Evolutionary conservation across 306 rosid genomes (phyloP).

Genomic region (Pueraria montana): DNA sequence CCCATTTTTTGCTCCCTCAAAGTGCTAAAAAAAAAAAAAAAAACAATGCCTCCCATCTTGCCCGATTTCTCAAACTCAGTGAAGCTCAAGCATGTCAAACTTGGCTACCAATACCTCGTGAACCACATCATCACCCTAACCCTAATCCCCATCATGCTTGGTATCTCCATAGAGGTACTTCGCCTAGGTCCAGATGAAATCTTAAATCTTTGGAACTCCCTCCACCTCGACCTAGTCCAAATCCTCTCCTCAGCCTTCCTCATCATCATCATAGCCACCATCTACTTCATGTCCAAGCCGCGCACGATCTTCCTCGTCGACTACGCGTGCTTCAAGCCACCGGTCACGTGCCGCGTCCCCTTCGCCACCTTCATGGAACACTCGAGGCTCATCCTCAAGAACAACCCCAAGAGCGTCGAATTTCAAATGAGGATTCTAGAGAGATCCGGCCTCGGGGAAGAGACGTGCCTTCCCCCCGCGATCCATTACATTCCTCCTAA

Average conservation of each 20-base stretch:
- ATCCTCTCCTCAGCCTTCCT: constrained; percentile 69
- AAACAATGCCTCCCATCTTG: constrained; percentile 69
- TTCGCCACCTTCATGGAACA: constrained; percentile 95
- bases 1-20: not conserved
- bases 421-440: constrained; percentile 86
- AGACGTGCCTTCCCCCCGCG: constrained; percentile 74
- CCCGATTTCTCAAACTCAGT: constrained; percentile 79
- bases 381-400: constrained; percentile 65
- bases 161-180: constrained; percentile 54
- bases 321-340: constrained; percentile 88
- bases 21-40: too few relatives aligned
- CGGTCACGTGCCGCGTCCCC: constrained; percentile 81
- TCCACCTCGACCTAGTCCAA: constrained; percentile 66
- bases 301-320: constrained; percentile 75
- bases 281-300: constrained; percentile 82
- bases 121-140: constrained; percentile 78
- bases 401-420: constrained; percentile 86
- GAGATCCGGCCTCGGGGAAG: constrained; percentile 83
- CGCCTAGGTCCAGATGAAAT: constrained; percentile 72
- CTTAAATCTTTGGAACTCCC: constrained; percentile 60
- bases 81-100: constrained; percentile 80
- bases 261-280: constrained; percentile 66
- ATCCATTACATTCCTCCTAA: constrained; percentile 87
- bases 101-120: constrained; percentile 81
- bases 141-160: constrained; percentile 64